Percentiles rank a stretch among this genome's conserved stretches.
These are phyloP conservation scores for Trypanosoma mega DNA, from an alignment of 208 protist genomes.

Conservation along the genomic window DNA sequence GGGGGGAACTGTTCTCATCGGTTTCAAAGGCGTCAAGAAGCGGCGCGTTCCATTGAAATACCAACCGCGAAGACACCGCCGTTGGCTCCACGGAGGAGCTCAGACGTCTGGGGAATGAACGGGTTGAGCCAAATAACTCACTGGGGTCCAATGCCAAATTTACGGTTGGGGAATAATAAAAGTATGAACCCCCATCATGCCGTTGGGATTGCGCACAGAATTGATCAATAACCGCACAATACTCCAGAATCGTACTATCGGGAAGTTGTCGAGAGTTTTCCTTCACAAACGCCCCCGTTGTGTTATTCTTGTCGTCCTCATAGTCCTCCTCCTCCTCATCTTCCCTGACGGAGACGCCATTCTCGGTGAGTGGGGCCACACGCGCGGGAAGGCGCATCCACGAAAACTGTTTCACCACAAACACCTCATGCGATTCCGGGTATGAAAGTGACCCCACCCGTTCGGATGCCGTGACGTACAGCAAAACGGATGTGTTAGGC, in stretches of 20 bases:
- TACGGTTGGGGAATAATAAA: constrained; percentile 71
- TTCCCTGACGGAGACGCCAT: not conserved
- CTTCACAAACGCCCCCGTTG: not conserved
- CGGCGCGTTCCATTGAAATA: constrained; percentile 43
- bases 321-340: constrained; percentile 12
- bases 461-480: constrained; percentile 57
- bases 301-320: not conserved
- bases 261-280: constrained; percentile 18
- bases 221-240: constrained; percentile 46
- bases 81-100: not conserved
- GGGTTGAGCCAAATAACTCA: constrained; percentile 29
- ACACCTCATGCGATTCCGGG: constrained; percentile 36
- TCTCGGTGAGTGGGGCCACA: not conserved
- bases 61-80: not conserved
- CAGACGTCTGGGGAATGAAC: not conserved
- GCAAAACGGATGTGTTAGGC: constrained; percentile 38
- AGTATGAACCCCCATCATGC: constrained; percentile 32
- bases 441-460: constrained; percentile 34
- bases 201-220: constrained; percentile 46
- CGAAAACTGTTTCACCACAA: constrained; percentile 42
- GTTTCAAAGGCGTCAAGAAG: constrained; percentile 26
- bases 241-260: constrained; percentile 39
- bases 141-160: constrained; percentile 57
- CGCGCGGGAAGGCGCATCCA: constrained; percentile 52
- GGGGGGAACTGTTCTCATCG: not conserved